Conservation (phyloP, 2,329 filamentous ascomycete species). For the Xylariaceae sp. region DNA sequence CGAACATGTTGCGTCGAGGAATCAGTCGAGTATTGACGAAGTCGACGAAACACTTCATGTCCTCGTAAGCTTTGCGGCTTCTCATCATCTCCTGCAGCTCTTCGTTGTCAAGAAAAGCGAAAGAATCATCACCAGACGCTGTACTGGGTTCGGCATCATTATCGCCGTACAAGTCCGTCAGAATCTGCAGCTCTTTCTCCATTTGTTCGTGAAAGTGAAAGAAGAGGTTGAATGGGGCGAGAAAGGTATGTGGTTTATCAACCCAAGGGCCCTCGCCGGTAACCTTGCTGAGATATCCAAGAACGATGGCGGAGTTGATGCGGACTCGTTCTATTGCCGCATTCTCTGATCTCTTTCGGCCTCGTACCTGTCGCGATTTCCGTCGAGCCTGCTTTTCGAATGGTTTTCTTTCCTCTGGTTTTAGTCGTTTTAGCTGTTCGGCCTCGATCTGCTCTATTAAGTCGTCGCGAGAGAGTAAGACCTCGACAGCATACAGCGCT, state of each 20-base stretch:
- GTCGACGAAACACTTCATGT: constrained; percentile 20
- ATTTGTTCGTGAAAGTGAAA: constrained; percentile 19
- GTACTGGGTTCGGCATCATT: neutral
- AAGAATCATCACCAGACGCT: constrained; percentile 1
- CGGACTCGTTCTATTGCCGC: constrained; percentile 16
- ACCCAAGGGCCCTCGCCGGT: constrained; percentile 20
- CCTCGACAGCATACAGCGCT: constrained; percentile 14
- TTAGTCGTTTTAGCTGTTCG: constrained; percentile 17
- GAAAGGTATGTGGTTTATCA: constrained; percentile 15
- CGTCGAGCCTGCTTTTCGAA: constrained; percentile 13
- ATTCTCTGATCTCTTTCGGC: constrained; percentile 13
- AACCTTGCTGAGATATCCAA: constrained; percentile 20
- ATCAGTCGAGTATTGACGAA: constrained; percentile 17
- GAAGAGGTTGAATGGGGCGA: constrained; percentile 17
- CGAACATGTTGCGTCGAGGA: constrained; percentile 16
- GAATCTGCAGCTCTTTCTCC: constrained; percentile 13
- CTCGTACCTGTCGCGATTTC: constrained; percentile 12
- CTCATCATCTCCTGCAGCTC: constrained; percentile 18
- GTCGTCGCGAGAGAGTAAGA: constrained; percentile 17
- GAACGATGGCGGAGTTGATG: constrained; percentile 18
- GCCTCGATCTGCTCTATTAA: constrained; percentile 19
- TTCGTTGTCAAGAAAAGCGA: constrained; percentile 13
- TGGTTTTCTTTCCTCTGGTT: constrained; percentile 15
- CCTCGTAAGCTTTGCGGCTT: constrained; percentile 18
- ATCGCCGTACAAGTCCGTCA: constrained; percentile 8